Percentiles rank a stretch among this genome's conserved stretches.
phyloP scores from a whole-genome alignment of 495 filamentous ascomycete species.

The Cairneyella variabilis region DNA sequence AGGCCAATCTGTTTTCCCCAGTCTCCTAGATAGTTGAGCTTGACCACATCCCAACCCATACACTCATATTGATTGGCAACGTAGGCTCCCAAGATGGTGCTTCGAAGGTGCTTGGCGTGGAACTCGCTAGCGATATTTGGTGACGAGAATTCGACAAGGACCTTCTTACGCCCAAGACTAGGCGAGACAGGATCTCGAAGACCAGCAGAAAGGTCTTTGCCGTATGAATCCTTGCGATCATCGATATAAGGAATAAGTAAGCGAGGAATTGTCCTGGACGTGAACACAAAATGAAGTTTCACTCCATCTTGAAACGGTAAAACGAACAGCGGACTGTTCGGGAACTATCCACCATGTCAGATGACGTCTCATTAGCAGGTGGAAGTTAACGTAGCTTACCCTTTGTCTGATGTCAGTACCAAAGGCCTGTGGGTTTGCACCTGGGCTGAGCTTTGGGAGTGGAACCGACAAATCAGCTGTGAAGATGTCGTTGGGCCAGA shows the following conservation, averaged over 20 bases:
- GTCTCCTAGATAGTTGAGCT: slow-evolving; percentile 74
- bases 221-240: slow-evolving; percentile 35
- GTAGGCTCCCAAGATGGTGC: slow-evolving; percentile 74
- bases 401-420: slow-evolving; percentile 24
- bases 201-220: slow-evolving; percentile 19
- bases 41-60: slow-evolving; percentile 68
- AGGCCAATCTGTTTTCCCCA: slow-evolving; percentile 77
- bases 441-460: slow-evolving; percentile 28
- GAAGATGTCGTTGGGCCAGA: slow-evolving; percentile 23
- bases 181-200: slow-evolving; percentile 1
- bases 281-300: slow-evolving; percentile 35
- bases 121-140: slow-evolving; percentile 78
- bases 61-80: slow-evolving; percentile 63
- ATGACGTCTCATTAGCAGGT: not conserved
- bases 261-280: slow-evolving; percentile 34
- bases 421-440: slow-evolving; percentile 9
- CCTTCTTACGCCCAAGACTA: slow-evolving; percentile 34
- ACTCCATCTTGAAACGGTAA: slow-evolving; percentile 28
- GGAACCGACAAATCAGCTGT: slow-evolving; percentile 33
- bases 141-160: slow-evolving; percentile 65
- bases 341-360: slow-evolving; percentile 28
- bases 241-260: slow-evolving; percentile 42
- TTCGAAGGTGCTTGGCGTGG: slow-evolving; percentile 67
- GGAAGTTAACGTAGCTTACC: slow-evolving; percentile 16
- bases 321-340: slow-evolving; percentile 28